Percentiles rank a stretch among this genome's conserved stretches.
These are phyloP conservation scores for Odonthalia washingtoniensis DNA, from an alignment of 31 red algal genomes.

Conservation along the genomic window DNA sequence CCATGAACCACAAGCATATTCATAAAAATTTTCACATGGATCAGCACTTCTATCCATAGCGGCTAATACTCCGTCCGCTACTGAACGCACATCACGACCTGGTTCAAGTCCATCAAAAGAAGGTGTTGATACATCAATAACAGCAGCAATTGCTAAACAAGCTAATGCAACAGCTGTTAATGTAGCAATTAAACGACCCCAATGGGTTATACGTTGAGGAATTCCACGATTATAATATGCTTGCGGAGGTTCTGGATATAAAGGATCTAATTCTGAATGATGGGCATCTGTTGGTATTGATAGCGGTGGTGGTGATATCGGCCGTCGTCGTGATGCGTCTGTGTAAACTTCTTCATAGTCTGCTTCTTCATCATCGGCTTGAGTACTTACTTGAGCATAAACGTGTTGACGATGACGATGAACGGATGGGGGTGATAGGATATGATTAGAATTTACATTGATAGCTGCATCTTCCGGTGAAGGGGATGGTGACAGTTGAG, in stretches of 20 bases:
- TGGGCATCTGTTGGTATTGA: too few species aligned
- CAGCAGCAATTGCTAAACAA: conserved; percentile 76
- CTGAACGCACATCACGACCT: conserved; percentile 56
- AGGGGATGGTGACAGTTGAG: too few species aligned
- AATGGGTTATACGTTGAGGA: conserved; percentile 62
- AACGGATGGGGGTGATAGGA: too few species aligned
- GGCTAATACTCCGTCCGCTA: conserved; percentile 69
- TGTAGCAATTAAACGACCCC: conserved; percentile 37
- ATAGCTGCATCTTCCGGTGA: too few species aligned
- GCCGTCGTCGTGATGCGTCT: too few species aligned
- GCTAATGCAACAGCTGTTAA: conserved; percentile 57
- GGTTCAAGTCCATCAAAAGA: conserved; percentile 49
- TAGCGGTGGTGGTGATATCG: too few species aligned
- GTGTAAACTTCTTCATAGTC: too few species aligned
- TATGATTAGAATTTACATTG: too few species aligned
- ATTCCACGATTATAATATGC: conserved; percentile 60
- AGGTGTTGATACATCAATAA: conserved; percentile 81
- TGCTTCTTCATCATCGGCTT: too few species aligned
- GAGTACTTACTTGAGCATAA: too few species aligned
- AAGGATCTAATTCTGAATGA: conserved; percentile 54
- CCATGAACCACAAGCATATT: conserved; percentile 92
- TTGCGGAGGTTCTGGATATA: conserved; percentile 65
- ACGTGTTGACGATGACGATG: too few species aligned
- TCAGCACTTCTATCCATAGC: conserved; percentile 87
- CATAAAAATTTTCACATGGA: conserved; percentile 91